Conservation (phyloP, 2,329 filamentous ascomycete species). For the Simplicillium aogashimaense region DNA sequence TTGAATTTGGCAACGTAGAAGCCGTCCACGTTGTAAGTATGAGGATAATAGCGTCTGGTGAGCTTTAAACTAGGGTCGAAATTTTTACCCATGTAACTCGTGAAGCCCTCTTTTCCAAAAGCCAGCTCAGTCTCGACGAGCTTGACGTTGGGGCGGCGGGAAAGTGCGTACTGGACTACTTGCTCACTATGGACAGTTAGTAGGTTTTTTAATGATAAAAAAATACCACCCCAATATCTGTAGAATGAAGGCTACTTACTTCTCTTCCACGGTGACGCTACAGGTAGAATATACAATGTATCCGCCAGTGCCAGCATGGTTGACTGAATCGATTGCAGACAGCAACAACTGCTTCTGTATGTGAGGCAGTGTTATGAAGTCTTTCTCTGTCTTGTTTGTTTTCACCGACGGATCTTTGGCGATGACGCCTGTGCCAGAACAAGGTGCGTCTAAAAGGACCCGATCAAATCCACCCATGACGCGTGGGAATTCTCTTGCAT, state of each 20-base stretch:
- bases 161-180: conserved; percentile 88
- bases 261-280: conserved; percentile 85
- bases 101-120: conserved; percentile 91
- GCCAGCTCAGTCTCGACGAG: conserved; percentile 84
- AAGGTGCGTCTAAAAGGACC: conserved; percentile 87
- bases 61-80: conserved; percentile 80
- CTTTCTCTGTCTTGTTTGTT: conserved; percentile 93
- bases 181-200: conserved; percentile 53
- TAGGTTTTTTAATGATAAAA: neutral
- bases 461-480: conserved; percentile 95
- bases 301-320: conserved; percentile 82
- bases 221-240: too few species aligned
- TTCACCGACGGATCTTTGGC: conserved; percentile 95
- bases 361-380: conserved; percentile 90
- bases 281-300: conserved; percentile 97
- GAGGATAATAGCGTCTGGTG: conserved; percentile 80
- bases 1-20: conserved; percentile 98
- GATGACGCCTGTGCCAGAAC: conserved; percentile 94
- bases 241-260: conserved; percentile 17
- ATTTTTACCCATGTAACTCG: conserved; percentile 78
- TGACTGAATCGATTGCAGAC: conserved; percentile 87
- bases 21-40: conserved; percentile 90
- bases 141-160: conserved; percentile 84
- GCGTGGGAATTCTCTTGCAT: conserved; percentile 86
- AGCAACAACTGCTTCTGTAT: conserved; percentile 90